Evolutionary conservation across 495 filamentous ascomycete species (phyloP).

Genomic region (Coniosporium apollinis): DNA sequence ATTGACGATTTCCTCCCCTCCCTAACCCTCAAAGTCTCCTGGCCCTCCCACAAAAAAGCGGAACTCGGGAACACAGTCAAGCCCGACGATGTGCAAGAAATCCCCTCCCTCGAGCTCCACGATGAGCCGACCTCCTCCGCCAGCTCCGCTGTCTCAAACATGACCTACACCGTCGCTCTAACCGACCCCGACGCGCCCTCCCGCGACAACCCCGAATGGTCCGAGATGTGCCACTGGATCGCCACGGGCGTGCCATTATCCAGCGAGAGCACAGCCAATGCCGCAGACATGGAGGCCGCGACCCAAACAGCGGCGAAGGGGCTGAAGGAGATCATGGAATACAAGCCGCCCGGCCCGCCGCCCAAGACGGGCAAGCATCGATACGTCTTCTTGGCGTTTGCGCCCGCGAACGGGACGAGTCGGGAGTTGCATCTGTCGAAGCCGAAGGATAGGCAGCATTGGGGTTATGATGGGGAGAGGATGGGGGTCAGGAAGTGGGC

Average conservation of each 20-base stretch:
- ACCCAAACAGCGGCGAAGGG: slow-evolving; percentile 7
- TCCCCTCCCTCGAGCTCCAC: slow-evolving; percentile 31
- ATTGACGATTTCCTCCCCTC: slow-evolving; percentile 45
- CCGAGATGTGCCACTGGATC: slow-evolving; percentile 63
- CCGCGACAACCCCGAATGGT: slow-evolving; percentile 44
- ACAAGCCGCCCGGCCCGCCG: slow-evolving; percentile 46
- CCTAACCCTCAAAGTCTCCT: slow-evolving; percentile 33
- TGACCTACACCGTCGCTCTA: slow-evolving; percentile 31
- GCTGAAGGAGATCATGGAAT: slow-evolving; percentile 34
- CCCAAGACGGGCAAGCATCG: slow-evolving; percentile 49
- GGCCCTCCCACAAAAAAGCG: slow-evolving; percentile 24
- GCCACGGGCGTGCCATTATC: slow-evolving; percentile 26
- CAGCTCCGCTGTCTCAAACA: slow-evolving; percentile 6
- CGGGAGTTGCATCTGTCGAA: slow-evolving; percentile 27
- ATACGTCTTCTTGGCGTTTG: slow-evolving; percentile 47
- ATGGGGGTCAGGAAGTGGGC: slow-evolving; percentile 48
- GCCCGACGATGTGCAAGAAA: slow-evolving; percentile 30
- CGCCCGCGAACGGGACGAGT: slow-evolving; percentile 24
- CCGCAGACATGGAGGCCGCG: neutral
- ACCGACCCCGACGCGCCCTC: slow-evolving; percentile 60
- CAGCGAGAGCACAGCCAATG: slow-evolving; percentile 7
- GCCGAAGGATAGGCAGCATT: slow-evolving; percentile 41
- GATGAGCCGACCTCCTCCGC: slow-evolving; percentile 4
- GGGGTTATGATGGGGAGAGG: slow-evolving; percentile 40
- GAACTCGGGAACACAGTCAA: slow-evolving; percentile 45